Percentiles rank a stretch among this genome's conserved stretches.
Evolutionary conservation across 2,329 filamentous ascomycete species (phyloP).

Genomic region (Tolypocladium tundrense): DNA sequence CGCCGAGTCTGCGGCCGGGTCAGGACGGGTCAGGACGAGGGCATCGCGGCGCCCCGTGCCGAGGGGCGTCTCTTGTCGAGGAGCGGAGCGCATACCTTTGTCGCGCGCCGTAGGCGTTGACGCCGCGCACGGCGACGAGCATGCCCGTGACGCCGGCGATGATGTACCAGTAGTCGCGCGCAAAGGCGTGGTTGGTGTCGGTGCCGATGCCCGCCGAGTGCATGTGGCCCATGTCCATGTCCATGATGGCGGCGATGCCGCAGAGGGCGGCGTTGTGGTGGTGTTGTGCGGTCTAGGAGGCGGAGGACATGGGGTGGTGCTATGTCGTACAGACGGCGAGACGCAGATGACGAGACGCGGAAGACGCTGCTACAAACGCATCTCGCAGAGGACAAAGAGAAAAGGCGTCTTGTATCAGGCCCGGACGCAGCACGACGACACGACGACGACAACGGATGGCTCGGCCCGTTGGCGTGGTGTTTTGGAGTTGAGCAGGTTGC

Average conservation of each 20-base stretch:
- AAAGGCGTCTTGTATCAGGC: neutral
- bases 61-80: neutral
- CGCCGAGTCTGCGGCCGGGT: constrained; percentile 30
- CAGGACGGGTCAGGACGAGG: neutral
- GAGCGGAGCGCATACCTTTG: constrained; percentile 23
- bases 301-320: neutral
- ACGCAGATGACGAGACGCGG: too few relatives aligned
- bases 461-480: neutral
- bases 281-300: neutral
- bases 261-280: neutral
- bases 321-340: neutral
- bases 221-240: constrained; percentile 22
- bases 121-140: constrained; percentile 26
- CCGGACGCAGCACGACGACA: neutral
- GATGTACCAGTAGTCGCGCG: constrained; percentile 49
- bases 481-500: neutral
- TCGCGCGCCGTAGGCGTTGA: constrained; percentile 32
- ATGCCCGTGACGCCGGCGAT: constrained; percentile 37
- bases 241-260: constrained; percentile 6
- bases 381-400: neutral
- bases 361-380: neutral
- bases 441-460: neutral
- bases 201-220: constrained; percentile 25
- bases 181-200: constrained; percentile 39
- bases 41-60: neutral